Evolutionary conservation across 768 basidiomycete species (phyloP), one percentile per base, ranked within the genome.

Genomic region (Lactarius psammicola): DNA sequence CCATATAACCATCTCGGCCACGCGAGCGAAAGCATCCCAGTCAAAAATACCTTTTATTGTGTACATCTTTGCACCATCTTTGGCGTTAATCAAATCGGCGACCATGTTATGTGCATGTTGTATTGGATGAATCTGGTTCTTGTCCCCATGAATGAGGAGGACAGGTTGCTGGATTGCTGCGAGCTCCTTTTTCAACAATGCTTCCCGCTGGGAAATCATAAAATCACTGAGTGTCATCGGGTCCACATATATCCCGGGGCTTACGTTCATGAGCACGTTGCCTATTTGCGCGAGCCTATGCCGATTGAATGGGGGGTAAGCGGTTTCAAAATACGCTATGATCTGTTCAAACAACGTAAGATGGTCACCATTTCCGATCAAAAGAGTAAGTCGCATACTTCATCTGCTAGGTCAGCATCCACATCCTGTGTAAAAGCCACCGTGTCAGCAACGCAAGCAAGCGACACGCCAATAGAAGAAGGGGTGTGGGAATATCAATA

Each of bases 291-390:
- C 63, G 20, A 68, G 46, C 18, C 15, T 59, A 15, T 46, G 36
- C 20, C 72, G 68, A 10, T 66, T 67, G n/a, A 56, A 66, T 31
- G 72, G 72, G 15, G 72, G 65, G 3, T 62, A 67, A 30, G 63
- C 61, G 18, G 62, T 73, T 54, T 63, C 60, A 66, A 72, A 73
- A 58, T 62, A 63, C 1, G 36, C 69, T 28, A 69, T 65, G 13
- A 72, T 18, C 70, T 71, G 60, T 60, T 28, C 26, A 1, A 46
- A 4, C 17, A 36, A 59, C 42, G 36, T 65, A 13, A 60, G 28
- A 11, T 0, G 2, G 9, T 46, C 26, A 26, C 23, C 5, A 17
- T 36, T 58, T 46, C 26, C 1, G 26, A 30, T 36, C 0, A 10
- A 31, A 15, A 2, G 44, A 23, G 17, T 18, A 42, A 49, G 20